Base-by-base conservation (phyloP, 495 filamentous ascomycete species). In the Delitschia confertaspora region DNA sequence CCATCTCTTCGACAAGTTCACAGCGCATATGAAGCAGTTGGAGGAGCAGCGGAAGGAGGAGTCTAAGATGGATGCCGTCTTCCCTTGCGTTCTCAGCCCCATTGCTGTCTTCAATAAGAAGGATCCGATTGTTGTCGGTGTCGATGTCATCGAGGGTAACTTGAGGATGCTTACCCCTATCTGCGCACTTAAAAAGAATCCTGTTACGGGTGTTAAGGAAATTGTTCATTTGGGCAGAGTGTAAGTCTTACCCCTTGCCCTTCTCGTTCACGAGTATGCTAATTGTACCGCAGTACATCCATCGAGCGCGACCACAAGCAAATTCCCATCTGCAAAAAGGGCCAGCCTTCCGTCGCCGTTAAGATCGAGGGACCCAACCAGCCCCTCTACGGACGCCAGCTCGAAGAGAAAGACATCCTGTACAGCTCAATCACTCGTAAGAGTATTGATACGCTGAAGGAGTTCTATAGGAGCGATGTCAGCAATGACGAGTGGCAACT, bases 91-190 rank as follows among this genome's bases (percentile, higher is more conserved):
- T 14, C 72, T 99, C 40, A 69, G 67, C 46, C 78, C 88, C 0
- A 85, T 99, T 22, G 87, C 87, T 2, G 84, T 99, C 16, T 99
- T 99, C 73, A 99, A 95, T 70, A 99, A 96, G 76, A 93, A 85
- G 44, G 76, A 83, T 51, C 93, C 93, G 17, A 96, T 99, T 53
- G 83, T 99, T 29, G 72, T 99, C 19, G 93, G 93, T 63, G 84
- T 96, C 13, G 93, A 99, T 69, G 89, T 95, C 26, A 62, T 85
- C 16, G 93, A 99, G 45, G 93, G 93, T 19, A 83, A 75, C 44
- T 69, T 99, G 45, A 76, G 74, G 44, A 65, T 95, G 51, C 80
- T 85, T 54, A 95, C 93, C 10, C 93, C 93, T 10, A 79, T 99
- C 51, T 78, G 85, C 0, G 86, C 80, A 1, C 77, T 96, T 21